A percentile compares a stretch with the other conserved stretches of the same genome.
Conservation (phyloP, 768 basidiomycete species). For the Lentinula lateritia region DNA sequence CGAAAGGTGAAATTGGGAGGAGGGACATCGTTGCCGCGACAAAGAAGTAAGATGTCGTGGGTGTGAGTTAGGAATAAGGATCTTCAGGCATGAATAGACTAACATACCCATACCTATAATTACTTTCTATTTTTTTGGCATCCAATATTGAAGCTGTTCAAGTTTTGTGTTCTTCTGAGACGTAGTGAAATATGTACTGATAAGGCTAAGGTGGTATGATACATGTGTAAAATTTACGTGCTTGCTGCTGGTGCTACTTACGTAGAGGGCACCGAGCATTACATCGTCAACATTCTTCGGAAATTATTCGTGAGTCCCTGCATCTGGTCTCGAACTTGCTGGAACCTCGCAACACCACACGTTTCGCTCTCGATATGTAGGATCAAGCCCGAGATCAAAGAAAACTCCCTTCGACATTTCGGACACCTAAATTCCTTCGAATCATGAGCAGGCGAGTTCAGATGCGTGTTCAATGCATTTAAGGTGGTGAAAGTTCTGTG, state of each 20-base stretch:
- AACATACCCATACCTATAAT: no score
- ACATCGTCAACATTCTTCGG: conserved; percentile 14
- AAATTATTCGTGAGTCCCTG: conserved; percentile 23
- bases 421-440: conserved; percentile 38
- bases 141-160: no score
- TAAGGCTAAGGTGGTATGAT: no score
- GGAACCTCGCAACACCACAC: conserved; percentile 29
- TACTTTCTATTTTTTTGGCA: no score
- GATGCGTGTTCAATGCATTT: conserved; percentile 26
- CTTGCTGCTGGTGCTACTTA: no score
- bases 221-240: no score
- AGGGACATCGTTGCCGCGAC: not conserved
- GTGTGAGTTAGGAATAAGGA: not conserved
- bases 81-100: no score
- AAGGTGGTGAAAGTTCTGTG: conserved; percentile 24
- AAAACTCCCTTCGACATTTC: conserved; percentile 29
- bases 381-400: conserved; percentile 32
- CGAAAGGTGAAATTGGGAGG: not conserved
- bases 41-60: not conserved
- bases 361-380: conserved; percentile 39
- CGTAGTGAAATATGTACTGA: no score
- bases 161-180: no score
- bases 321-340: conserved; percentile 22
- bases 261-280: not conserved
- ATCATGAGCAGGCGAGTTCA: conserved; percentile 31